phyloP scores from a whole-genome alignment of 106 monocot genomes.

The Dioscorea zingiberensis region DNA sequence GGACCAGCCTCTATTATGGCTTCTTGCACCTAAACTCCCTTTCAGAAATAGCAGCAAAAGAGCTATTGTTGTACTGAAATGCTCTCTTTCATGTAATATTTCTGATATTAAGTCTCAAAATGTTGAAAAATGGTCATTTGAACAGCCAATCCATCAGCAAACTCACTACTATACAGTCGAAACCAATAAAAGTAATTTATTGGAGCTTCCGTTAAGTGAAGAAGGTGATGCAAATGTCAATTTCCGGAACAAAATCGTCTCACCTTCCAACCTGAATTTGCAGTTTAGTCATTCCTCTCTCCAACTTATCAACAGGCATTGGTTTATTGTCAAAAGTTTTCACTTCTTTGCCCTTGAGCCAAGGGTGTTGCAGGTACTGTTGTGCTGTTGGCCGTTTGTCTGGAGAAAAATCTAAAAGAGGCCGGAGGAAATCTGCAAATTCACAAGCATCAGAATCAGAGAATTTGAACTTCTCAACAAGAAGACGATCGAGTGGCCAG shows the following conservation, averaged over 20 bases:
- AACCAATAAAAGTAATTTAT: background rate
- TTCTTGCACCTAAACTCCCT: background rate
- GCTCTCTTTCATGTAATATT: background rate
- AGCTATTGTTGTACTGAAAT: too few species aligned
- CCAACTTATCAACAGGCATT: constrained; percentile 15
- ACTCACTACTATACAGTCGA: background rate
- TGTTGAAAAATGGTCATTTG: background rate
- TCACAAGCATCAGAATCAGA: constrained; percentile 43
- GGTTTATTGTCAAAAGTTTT: constrained; percentile 10
- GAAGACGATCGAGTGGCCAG: constrained; percentile 53
- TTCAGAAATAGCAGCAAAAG: background rate
- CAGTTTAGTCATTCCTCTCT: constrained; percentile 22
- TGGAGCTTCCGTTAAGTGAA: too few species aligned
- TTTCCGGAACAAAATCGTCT: background rate
- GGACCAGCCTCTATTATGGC: too few species aligned
- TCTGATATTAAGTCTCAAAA: background rate
- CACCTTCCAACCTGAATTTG: constrained; percentile 18
- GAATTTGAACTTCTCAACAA: constrained; percentile 77
- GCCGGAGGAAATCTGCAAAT: constrained; percentile 64
- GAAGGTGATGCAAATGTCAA: too few species aligned
- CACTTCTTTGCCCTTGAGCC: constrained; percentile 27
- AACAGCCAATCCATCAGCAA: background rate
- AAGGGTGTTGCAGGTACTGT: constrained; percentile 61
- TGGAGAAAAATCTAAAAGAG: constrained; percentile 75
- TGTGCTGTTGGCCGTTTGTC: constrained; percentile 77